Evolutionary conservation across 2,329 filamentous ascomycete species (phyloP).

Genomic region (Pseudogymnoascus sp.): DNA sequence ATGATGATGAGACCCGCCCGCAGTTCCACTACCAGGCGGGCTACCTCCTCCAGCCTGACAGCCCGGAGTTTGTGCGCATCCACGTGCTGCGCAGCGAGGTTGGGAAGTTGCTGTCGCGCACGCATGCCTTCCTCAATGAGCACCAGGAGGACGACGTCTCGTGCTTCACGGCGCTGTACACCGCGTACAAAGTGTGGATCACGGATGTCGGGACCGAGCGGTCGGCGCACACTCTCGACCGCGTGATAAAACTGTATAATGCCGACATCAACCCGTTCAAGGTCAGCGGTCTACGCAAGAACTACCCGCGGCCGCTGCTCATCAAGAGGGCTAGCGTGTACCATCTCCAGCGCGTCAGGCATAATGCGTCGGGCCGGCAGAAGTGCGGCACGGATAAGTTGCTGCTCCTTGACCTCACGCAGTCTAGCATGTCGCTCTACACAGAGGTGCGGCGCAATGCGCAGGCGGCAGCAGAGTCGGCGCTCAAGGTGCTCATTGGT

Average conservation of each 20-base stretch:
- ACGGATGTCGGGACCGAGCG: conserved; percentile 95
- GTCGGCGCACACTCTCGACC: conserved; percentile 86
- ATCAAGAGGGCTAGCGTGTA: conserved; percentile 92
- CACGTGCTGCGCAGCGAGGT: conserved; percentile 75
- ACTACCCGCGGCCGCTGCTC: conserved; percentile 86
- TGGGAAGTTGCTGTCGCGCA: conserved; percentile 71
- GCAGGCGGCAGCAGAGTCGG: conserved; percentile 86
- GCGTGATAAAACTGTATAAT: conserved; percentile 75
- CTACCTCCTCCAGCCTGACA: conserved; percentile 63
- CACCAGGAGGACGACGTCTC: conserved; percentile 93
- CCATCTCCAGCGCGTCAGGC: conserved; percentile 85
- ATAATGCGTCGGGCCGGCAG: conserved; percentile 81
- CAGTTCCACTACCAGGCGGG: conserved; percentile 86
- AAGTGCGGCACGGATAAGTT: conserved; percentile 86
- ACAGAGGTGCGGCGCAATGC: conserved; percentile 93
- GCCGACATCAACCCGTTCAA: conserved; percentile 90
- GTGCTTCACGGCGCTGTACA: conserved; percentile 89
- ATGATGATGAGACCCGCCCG: conserved; percentile 76
- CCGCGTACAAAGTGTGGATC: conserved; percentile 92
- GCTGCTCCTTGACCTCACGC: conserved; percentile 76
- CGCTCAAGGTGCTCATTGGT: conserved; percentile 83
- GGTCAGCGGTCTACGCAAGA: conserved; percentile 83
- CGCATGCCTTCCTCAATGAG: conserved; percentile 74
- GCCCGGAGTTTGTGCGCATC: conserved; percentile 64
- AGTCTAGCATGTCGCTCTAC: conserved; percentile 85